phyloP scores from a whole-genome alignment of 129 eudicot species.

The Arctium minus region DNA sequence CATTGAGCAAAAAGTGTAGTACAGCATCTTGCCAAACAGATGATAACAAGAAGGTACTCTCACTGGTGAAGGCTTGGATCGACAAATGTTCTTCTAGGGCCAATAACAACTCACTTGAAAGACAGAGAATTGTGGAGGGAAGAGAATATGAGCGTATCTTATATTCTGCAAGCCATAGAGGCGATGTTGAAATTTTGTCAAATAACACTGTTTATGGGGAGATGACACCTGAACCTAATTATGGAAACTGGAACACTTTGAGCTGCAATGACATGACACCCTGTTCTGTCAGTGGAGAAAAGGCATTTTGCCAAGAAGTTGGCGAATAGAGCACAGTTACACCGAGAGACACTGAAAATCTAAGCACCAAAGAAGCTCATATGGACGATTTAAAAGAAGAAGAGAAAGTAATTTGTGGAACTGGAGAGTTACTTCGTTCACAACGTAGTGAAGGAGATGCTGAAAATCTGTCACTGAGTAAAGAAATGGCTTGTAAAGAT shows the following conservation, averaged over 20 bases:
- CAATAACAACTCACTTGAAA: slow-evolving; percentile 10
- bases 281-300: slow-evolving; percentile 1
- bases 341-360: slow-evolving; percentile 15
- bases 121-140: not conserved
- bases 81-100: slow-evolving; percentile 12
- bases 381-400: slow-evolving; percentile 16
- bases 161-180: not conserved
- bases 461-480: slow-evolving; percentile 10
- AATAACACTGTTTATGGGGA: slow-evolving; percentile 1
- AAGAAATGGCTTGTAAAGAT: slow-evolving; percentile 23
- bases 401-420: slow-evolving; percentile 13
- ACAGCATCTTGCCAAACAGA: slow-evolving; percentile 22
- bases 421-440: slow-evolving; percentile 25
- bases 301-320: slow-evolving; percentile 19
- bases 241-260: not conserved
- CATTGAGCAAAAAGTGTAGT: slow-evolving; percentile 16
- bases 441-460: slow-evolving; percentile 5
- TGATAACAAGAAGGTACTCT: slow-evolving; percentile 24
- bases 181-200: slow-evolving; percentile 8
- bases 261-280: slow-evolving; percentile 16
- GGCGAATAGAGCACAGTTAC: slow-evolving; percentile 24
- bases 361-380: slow-evolving; percentile 23
- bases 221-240: not conserved
- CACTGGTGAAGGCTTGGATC: slow-evolving; percentile 30
- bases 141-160: slow-evolving; percentile 1